These are phyloP conservation scores for Pyrenula aspistea DNA, from an alignment of 495 filamentous ascomycete species.

Conservation along the genomic window DNA sequence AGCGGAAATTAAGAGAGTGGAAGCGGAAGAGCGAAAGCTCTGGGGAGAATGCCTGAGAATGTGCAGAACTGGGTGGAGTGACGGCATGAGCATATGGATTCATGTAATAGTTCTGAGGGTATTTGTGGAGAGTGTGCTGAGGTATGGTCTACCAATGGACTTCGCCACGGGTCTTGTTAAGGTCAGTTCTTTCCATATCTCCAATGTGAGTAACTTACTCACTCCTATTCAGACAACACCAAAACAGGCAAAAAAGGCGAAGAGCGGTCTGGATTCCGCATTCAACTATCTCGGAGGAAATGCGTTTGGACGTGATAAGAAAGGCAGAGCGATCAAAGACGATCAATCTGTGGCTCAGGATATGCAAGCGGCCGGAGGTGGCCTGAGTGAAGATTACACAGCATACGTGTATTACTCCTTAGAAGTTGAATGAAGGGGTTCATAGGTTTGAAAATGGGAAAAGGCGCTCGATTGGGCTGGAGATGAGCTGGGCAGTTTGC, in stretches of 20 bases:
- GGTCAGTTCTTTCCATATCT: conserved; percentile 40
- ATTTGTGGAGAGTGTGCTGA: conserved; percentile 91
- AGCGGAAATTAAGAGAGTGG: conserved; percentile 67
- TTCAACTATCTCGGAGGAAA: conserved; percentile 94
- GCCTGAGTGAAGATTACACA: conserved; percentile 67
- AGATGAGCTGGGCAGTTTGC: no score
- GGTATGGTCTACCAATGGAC: conserved; percentile 82
- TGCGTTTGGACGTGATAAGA: conserved; percentile 88
- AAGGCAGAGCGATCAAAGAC: conserved; percentile 78
- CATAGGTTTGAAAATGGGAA: no score
- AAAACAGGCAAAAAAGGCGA: conserved; percentile 73
- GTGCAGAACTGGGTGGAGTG: conserved; percentile 79
- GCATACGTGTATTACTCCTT: conserved; percentile 97
- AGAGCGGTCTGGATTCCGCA: conserved; percentile 63
- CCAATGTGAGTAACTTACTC: conserved; percentile 1
- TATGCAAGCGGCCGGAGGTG: conserved; percentile 59
- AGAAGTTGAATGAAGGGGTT: conserved; percentile 45
- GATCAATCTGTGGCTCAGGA: conserved; percentile 64
- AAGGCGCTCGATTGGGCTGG: no score
- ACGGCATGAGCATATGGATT: conserved; percentile 88
- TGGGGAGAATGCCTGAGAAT: conserved; percentile 85
- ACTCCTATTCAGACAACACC: conserved; percentile 52
- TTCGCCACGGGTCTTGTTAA: conserved; percentile 74
- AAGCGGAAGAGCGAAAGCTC: conserved; percentile 70
- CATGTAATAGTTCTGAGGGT: conserved; percentile 85